These are phyloP conservation scores for Yarrowia phangngaensis DNA, from an alignment of 805 yeast species.

Conservation along the genomic window DNA sequence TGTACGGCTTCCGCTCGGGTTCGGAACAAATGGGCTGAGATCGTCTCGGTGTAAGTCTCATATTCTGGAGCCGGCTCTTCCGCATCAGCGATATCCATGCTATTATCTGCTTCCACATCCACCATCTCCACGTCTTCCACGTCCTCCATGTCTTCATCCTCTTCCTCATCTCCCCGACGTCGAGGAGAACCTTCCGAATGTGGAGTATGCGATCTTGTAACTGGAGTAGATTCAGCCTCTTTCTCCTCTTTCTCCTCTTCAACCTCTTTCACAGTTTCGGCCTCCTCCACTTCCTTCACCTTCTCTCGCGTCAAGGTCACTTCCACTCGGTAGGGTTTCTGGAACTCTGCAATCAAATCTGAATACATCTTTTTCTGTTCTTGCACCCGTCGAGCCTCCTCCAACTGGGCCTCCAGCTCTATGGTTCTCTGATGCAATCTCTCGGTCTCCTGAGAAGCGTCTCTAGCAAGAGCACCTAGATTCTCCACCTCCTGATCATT, in stretches of 20 bases:
- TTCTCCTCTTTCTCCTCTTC: slow-evolving; percentile 4
- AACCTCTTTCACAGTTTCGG: neutral
- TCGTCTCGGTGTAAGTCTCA: slow-evolving; percentile 6
- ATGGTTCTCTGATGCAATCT: slow-evolving; percentile 4
- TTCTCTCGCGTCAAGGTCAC: slow-evolving; percentile 17
- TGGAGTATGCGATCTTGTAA: slow-evolving; percentile 9
- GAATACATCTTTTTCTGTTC: slow-evolving; percentile 16
- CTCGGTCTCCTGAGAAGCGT: slow-evolving; percentile 4
- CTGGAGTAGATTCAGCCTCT: neutral
- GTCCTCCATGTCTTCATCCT: slow-evolving; percentile 23
- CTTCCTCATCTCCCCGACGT: slow-evolving; percentile 19
- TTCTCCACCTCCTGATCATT: slow-evolving; percentile 8
- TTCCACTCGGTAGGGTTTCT: slow-evolving; percentile 20
- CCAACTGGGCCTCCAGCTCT: slow-evolving; percentile 6
- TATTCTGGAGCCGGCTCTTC: slow-evolving; percentile 2
- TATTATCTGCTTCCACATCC: slow-evolving; percentile 25
- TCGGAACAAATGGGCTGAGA: slow-evolving; percentile 16
- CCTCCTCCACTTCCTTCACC: slow-evolving; percentile 1
- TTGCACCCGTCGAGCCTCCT: slow-evolving; percentile 5
- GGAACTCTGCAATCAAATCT: slow-evolving; percentile 5
- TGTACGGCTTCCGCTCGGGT: slow-evolving; percentile 7
- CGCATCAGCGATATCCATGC: slow-evolving; percentile 9
- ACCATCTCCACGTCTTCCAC: slow-evolving; percentile 27
- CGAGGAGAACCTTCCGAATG: slow-evolving; percentile 5
- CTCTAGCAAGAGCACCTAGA: slow-evolving; percentile 1